phyloP scores from a whole-genome alignment of 2,329 filamentous ascomycete genomes.

The Cladosporium sp. region DNA sequence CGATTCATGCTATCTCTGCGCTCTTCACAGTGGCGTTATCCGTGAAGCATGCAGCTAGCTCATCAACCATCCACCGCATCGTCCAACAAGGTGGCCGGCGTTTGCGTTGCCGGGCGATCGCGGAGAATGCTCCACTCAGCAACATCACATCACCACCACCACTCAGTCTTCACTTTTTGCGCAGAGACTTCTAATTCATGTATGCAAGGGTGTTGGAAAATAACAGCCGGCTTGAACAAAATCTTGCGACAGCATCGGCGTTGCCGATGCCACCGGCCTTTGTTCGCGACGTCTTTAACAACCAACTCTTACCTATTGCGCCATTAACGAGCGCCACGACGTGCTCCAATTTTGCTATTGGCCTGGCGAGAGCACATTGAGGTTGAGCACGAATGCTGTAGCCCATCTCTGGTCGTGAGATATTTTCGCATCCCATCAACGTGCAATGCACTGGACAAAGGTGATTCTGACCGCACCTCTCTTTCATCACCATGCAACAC shows the following conservation, averaged over 20 bases:
- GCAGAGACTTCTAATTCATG: not conserved
- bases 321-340: not conserved
- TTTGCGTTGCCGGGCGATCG: conserved; percentile 6
- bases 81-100: conserved; percentile 3
- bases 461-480: no score
- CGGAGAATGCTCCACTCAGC: conserved; percentile 12
- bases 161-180: not conserved
- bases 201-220: no score
- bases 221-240: no score
- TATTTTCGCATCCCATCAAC: no score
- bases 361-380: no score
- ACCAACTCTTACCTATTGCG: not conserved
- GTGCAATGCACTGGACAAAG: no score
- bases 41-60: conserved; percentile 5
- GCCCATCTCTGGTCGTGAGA: no score
- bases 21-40: not conserved
- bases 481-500: no score
- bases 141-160: not conserved
- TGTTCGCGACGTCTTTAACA: not conserved
- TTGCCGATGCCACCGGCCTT: not conserved
- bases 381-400: no score
- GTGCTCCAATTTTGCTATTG: not conserved
- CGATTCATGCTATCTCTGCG: not conserved
- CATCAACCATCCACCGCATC: no score
- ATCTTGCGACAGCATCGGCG: not conserved